Base-by-base conservation (phyloP, 169 alveolate genomes). In the Toxoplasma gondii region DNA sequence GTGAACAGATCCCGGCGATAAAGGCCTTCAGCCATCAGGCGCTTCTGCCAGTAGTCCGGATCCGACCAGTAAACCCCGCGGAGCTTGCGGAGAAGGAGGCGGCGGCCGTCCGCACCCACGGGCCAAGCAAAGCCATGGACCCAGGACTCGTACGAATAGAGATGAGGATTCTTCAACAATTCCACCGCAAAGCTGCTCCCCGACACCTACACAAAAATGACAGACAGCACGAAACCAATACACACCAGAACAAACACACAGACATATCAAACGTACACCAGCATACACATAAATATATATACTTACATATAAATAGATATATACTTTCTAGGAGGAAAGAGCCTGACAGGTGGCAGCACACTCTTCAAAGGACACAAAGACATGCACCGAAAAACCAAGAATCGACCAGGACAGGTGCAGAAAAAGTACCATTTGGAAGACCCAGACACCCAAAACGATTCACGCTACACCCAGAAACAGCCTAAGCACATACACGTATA, bases 61-160 rank as follows among this genome's bases (percentile, higher is more conserved):
- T 94, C 90, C 16, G 96, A 88, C 93, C 94, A 94, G 67, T 67
- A 92, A 31, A 94, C 95, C 29, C 94, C 94, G 22, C 96, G 93
- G 4, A 94, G 96, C 53, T 94, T 94, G 34, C 96, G 91, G 69
- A 94, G 81, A 58, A 94, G 81, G 74, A 94, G 91, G 45, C 96
- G 94, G 80, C 96, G 96, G 10, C 96, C 94, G 38, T 94, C 96
- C 34, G 96, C 96, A 4, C 96, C 96, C 34, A 94, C 94, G 16
- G 94, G 96, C 93, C 93, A 88, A 22, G 93, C 94, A 43, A 84
- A 29, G 17, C 95, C 95, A 70, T 88, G 78, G 53, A 36, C 86
- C 96, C 96, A 94, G 36, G 94, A 69, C 53, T 91, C 95, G 34
- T 94, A 70, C 53, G 96, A 82, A 74, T 94, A 94, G 69, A 43